Evolutionary conservation across 441 rosid species (phyloP).

Genomic region (Metrosideros polymorpha): DNA sequence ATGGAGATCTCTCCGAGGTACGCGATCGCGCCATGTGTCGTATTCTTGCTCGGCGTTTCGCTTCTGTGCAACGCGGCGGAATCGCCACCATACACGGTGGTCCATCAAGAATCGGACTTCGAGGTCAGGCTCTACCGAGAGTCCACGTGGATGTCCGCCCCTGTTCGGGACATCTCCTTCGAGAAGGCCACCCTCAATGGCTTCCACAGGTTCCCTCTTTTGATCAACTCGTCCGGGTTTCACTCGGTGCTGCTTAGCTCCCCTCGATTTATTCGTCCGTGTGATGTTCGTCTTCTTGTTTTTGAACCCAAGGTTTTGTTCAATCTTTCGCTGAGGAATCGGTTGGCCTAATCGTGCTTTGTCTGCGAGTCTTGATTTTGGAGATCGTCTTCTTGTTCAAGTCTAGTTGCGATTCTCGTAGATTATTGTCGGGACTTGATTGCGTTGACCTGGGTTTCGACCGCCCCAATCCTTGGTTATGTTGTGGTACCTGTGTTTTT

Average conservation of each 20-base stretch:
- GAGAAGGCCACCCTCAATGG: constrained; percentile 49
- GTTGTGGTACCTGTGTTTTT: neutral
- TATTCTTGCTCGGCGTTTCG: constrained; percentile 1
- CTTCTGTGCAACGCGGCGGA: constrained; percentile 20
- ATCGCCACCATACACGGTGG: constrained; percentile 42
- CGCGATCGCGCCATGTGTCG: neutral
- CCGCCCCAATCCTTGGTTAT: neutral
- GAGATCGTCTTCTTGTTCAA: neutral
- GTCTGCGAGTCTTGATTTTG: neutral
- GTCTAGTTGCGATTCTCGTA: neutral
- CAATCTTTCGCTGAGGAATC: neutral
- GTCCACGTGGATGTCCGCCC: constrained; percentile 57
- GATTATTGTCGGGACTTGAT: neutral
- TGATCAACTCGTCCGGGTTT: neutral
- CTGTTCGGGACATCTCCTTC: constrained; percentile 40
- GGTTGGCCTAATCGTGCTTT: neutral
- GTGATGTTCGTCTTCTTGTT: neutral
- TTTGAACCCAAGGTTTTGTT: neutral
- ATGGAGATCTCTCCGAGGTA: constrained; percentile 17
- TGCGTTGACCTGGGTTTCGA: neutral
- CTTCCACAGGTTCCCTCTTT: constrained; percentile 37
- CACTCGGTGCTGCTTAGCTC: neutral
- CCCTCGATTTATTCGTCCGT: neutral
- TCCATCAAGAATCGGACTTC: constrained; percentile 55
- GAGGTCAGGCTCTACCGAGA: constrained; percentile 42